Conservation (phyloP, 495 filamentous ascomycete genomes). For the Pseudoneurospora amorphoporcata region DNA sequence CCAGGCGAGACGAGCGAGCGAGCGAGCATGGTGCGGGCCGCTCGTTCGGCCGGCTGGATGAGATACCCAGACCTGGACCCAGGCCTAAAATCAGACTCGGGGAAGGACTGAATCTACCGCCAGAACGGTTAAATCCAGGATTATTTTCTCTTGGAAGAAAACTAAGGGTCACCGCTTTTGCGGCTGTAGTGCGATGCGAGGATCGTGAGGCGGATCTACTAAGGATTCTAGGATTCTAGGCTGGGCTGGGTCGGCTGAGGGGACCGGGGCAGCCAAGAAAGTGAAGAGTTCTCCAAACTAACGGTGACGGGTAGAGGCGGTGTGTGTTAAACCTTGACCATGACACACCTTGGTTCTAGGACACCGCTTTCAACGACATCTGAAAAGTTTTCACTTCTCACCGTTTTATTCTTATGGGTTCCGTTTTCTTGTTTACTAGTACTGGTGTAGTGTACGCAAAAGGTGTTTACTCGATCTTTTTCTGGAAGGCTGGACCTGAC, state of each 20-base stretch:
- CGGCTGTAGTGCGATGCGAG: not conserved
- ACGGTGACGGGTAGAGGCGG: not conserved
- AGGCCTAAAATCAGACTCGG: not conserved
- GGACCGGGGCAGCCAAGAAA: not conserved
- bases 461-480: not conserved
- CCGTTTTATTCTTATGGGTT: not conserved
- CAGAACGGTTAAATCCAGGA: not conserved
- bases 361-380: not conserved
- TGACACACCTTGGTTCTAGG: not conserved
- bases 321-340: not conserved
- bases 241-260: not conserved
- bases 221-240: not conserved
- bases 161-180: not conserved
- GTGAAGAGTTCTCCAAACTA: not conserved
- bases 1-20: not conserved
- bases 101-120: not conserved
- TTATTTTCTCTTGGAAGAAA: too few relatives aligned
- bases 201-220: not conserved
- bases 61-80: not conserved
- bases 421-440: not conserved
- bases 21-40: not conserved
- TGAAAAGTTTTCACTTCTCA: not conserved
- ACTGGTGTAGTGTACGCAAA: not conserved
- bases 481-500: not conserved
- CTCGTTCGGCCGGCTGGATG: not conserved